phyloP scores from a whole-genome alignment of 2,329 filamentous ascomycete species.

The Sporothrix brasiliensis region DNA sequence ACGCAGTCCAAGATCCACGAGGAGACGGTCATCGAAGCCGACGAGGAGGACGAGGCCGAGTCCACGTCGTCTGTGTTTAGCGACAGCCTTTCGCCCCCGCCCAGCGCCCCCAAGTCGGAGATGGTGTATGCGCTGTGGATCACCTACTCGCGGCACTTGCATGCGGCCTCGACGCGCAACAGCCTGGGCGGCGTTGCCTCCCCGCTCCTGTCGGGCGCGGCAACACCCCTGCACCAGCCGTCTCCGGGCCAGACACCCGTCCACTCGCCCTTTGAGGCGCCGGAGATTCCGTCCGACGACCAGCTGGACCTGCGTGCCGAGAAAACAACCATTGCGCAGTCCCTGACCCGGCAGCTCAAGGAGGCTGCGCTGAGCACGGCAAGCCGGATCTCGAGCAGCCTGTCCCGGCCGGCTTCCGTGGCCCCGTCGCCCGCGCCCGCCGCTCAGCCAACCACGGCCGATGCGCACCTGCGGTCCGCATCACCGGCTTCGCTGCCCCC shows the following conservation, averaged over 20 bases:
- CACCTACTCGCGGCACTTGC: slow-evolving; percentile 91
- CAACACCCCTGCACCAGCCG: slow-evolving; percentile 76
- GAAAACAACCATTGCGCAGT: slow-evolving; percentile 49
- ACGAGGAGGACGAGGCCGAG: slow-evolving; percentile 50
- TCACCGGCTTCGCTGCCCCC: slow-evolving; percentile 19
- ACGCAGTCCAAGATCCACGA: slow-evolving; percentile 64
- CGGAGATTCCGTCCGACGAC: slow-evolving; percentile 47
- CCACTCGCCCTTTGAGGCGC: slow-evolving; percentile 60
- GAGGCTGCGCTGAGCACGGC: slow-evolving; percentile 60
- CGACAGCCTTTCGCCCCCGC: slow-evolving; percentile 40
- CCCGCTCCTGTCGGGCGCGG: slow-evolving; percentile 63
- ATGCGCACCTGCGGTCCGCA: slow-evolving; percentile 5
- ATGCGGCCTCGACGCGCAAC: slow-evolving; percentile 63
- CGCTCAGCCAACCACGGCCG: not conserved
- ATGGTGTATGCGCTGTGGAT: slow-evolving; percentile 96
- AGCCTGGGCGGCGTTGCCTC: slow-evolving; percentile 61
- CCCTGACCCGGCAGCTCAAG: slow-evolving; percentile 60
- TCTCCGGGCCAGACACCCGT: slow-evolving; percentile 71
- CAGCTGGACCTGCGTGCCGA: slow-evolving; percentile 41
- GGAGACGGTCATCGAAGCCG: slow-evolving; percentile 65
- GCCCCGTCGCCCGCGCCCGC: not conserved
- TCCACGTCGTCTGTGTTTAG: slow-evolving; percentile 15
- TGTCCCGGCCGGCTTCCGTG: slow-evolving; percentile 29
- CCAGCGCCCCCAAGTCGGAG: slow-evolving; percentile 59
- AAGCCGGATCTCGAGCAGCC: slow-evolving; percentile 51